Conservation (phyloP, 1,284 basidiomycete species). For the Macrocybe sp. region DNA sequence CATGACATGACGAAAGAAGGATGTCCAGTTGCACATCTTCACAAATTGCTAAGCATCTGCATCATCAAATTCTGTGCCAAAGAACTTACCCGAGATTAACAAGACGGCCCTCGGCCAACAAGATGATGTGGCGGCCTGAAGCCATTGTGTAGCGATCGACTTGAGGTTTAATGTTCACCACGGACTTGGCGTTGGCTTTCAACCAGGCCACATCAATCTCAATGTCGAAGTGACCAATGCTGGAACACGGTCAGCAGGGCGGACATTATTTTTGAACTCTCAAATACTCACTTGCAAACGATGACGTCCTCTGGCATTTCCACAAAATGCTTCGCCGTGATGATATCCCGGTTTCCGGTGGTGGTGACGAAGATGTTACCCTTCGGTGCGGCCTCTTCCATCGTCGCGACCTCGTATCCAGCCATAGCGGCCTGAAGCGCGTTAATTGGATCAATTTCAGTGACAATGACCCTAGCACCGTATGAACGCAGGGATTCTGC, state of each 20-base stretch:
- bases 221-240: slow-evolving; percentile 98
- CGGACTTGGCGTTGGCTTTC: slow-evolving; percentile 86
- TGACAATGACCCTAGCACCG: slow-evolving; percentile 93
- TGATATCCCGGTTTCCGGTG: slow-evolving; percentile 98
- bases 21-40: slow-evolving; percentile 82
- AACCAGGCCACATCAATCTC: slow-evolving; percentile 99
- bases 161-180: slow-evolving; percentile 96
- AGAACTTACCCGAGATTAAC: slow-evolving; percentile 90
- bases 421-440: slow-evolving; percentile 99
- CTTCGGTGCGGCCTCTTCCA: slow-evolving; percentile 93
- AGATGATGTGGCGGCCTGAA: slow-evolving; percentile 90
- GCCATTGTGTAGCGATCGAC: slow-evolving; percentile 97
- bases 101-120: slow-evolving; percentile 97
- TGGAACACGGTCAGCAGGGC: slow-evolving; percentile 24
- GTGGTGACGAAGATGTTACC: slow-evolving; percentile 97
- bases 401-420: slow-evolving; percentile 97
- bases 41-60: slow-evolving; percentile 4
- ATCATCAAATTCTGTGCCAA: slow-evolving; percentile 4
- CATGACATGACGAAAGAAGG: slow-evolving; percentile 99
- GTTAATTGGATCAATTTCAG: slow-evolving; percentile 99
- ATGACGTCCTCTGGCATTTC: slow-evolving; percentile 99
- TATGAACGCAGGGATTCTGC: slow-evolving; percentile 97
- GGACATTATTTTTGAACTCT: neutral
- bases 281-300: slow-evolving; percentile 79
- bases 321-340: slow-evolving; percentile 88